These are phyloP conservation scores for Triticum urartu DNA, from an alignment of 176 grass and related monocot genomes.

Conservation along the genomic window DNA sequence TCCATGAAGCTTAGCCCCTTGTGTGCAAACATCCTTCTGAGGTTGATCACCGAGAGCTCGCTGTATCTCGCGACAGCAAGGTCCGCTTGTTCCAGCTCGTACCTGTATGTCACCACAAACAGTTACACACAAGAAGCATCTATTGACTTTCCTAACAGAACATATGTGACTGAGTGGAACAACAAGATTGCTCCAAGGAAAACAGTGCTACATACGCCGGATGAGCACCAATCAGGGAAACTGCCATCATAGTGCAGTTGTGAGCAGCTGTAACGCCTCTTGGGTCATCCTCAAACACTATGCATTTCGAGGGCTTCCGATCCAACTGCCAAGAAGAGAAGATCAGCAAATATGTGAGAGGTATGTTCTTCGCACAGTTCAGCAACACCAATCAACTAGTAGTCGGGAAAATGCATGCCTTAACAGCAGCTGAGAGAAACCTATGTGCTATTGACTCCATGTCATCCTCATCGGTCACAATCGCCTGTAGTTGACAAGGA, in stretches of 20 bases:
- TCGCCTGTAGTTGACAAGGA: conserved; percentile 42
- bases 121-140: not conserved
- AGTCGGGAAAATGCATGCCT: conserved; percentile 43
- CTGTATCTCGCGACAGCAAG: conserved; percentile 69
- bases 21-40: conserved; percentile 80
- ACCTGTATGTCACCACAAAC: conserved; percentile 47
- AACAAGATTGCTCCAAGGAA: not conserved
- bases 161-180: not conserved
- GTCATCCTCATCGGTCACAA: conserved; percentile 89
- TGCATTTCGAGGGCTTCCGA: conserved; percentile 85
- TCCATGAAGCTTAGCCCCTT: conserved; percentile 89
- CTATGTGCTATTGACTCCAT: conserved; percentile 98
- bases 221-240: conserved; percentile 82
- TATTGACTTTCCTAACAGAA: not conserved
- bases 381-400: not conserved
- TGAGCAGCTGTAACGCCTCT: conserved; percentile 83
- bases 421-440: conserved; percentile 92
- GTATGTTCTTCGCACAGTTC: not conserved
- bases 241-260: conserved; percentile 94
- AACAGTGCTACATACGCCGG: conserved; percentile 59
- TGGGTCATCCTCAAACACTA: conserved; percentile 96
- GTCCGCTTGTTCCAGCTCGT: conserved; percentile 82
- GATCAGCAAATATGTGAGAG: not conserved
- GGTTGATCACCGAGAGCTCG: conserved; percentile 91
- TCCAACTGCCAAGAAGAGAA: conserved; percentile 66